Percentiles rank a stretch among this genome's conserved stretches.
Evolutionary conservation across 106 monocot genomes (phyloP).

Genomic region (Allium cepa): DNA sequence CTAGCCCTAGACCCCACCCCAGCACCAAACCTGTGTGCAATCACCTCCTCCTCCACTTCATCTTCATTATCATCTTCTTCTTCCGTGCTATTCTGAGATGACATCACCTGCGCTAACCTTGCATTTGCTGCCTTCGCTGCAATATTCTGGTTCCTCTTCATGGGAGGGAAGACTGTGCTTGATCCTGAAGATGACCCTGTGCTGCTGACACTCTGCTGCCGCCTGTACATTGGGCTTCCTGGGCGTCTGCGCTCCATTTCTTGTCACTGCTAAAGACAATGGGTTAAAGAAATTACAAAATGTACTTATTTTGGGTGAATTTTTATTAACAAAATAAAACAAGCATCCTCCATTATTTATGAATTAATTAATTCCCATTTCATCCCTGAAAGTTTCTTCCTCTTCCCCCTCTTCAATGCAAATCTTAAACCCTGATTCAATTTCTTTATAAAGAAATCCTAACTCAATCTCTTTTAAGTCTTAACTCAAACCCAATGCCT

Average conservation of each 20-base stretch:
- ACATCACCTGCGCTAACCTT: slow-evolving; percentile 37
- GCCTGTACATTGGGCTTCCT: slow-evolving; percentile 23
- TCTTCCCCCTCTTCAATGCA: too few species aligned
- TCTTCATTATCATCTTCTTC: slow-evolving; percentile 33
- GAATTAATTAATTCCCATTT: too few species aligned
- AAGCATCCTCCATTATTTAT: too few species aligned
- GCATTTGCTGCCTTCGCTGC: slow-evolving; percentile 30
- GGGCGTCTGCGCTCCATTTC: slow-evolving; percentile 21
- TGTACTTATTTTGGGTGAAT: too few species aligned
- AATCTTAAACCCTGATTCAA: too few species aligned
- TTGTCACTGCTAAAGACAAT: too few species aligned
- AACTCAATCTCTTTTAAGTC: too few species aligned
- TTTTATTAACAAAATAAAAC: too few species aligned
- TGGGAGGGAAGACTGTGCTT: slow-evolving; percentile 9
- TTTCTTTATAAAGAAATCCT: too few species aligned
- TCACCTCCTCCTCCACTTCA: slow-evolving; percentile 1
- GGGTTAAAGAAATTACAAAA: too few species aligned
- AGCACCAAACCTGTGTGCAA: background rate
- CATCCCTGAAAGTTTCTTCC: too few species aligned
- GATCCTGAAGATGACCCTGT: slow-evolving; percentile 29
- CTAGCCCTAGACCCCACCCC: slow-evolving; percentile 9
- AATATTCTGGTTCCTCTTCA: slow-evolving; percentile 22
- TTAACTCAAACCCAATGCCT: too few species aligned
- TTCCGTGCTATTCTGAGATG: slow-evolving; percentile 17
- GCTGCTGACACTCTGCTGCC: slow-evolving; percentile 21